Percentiles rank a stretch among this genome's conserved stretches.
phyloP scores from a whole-genome alignment of 2,329 filamentous ascomycete genomes.

The Ceratocystis variospora region DNA sequence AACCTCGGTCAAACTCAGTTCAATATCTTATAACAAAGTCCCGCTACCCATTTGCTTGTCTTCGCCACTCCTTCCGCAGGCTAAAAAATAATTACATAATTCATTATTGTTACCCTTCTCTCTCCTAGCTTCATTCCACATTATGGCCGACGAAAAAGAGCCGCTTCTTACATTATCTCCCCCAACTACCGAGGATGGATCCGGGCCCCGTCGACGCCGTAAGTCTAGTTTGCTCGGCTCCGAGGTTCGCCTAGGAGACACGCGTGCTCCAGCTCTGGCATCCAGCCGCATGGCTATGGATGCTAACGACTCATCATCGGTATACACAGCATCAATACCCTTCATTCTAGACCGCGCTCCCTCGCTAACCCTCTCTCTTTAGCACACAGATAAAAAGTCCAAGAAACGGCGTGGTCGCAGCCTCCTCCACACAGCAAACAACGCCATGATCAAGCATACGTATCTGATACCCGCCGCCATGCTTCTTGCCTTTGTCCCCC shows the following conservation, averaged over 20 bases:
- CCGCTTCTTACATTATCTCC: neutral
- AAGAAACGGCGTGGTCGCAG: slow-evolving; percentile 44
- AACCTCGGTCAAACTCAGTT: no score
- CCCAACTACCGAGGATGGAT: slow-evolving; percentile 18
- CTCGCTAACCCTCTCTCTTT: neutral
- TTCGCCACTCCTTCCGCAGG: neutral
- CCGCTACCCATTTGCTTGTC: neutral
- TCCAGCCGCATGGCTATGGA: slow-evolving; percentile 37
- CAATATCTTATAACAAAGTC: no score
- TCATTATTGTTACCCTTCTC: neutral
- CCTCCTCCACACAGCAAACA: slow-evolving; percentile 34
- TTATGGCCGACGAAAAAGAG: neutral
- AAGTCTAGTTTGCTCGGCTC: slow-evolving; percentile 43
- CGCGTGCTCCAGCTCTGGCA: slow-evolving; percentile 40
- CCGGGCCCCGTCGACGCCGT: slow-evolving; percentile 34
- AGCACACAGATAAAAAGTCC: slow-evolving; percentile 25
- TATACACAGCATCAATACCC: slow-evolving; percentile 7
- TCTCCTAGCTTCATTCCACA: neutral
- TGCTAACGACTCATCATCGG: slow-evolving; percentile 20
- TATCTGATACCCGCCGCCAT: slow-evolving; percentile 55
- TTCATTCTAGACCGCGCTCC: neutral
- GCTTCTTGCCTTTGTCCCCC: slow-evolving; percentile 45
- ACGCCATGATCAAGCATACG: slow-evolving; percentile 46
- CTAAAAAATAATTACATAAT: neutral
- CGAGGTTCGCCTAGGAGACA: slow-evolving; percentile 42